Evolutionary conservation across 805 yeast species (phyloP), one percentile per base, ranked within the genome.

Genomic region (Starmerella potacharoeniae): DNA sequence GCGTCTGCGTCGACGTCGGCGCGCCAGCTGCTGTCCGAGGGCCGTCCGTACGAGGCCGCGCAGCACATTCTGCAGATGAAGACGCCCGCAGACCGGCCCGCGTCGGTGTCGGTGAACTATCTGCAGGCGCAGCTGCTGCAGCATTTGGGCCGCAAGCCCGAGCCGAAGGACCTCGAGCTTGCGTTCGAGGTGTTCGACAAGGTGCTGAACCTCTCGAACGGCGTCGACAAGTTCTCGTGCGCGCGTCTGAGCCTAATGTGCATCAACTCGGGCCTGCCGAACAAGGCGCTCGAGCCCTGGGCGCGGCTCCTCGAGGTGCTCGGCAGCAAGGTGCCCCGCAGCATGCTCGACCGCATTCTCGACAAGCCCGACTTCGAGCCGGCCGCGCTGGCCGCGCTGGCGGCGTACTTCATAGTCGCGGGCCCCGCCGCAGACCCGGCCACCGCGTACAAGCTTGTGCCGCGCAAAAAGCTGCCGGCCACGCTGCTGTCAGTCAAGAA

Each of bases 361-460:
- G 56, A 62, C 6, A 40, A 47, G 22, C 58, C 56, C 3, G 62
- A 59, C 40, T 65, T 63, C 52, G 55, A 60, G 31, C 64, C 66
- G 14, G 67, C 70, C 8, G 68, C 69, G 1, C 40, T 64, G 45
- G 61, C 69, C 6, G 71, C 71, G 6, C 60, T 68, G 28, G 65
- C 65, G 3, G 68, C 70, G 10, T 68, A 68, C 55, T 56, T 65
- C 47, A 54, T 55, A 28, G 51, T 54, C n/a, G 43, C 58, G 16
- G 64, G 63, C 46, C 52, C 58, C 11, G 45, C 54, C n/a, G 57
- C 63, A 9, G 65, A 64, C 17, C 54, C 66, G 14, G 61, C 52
- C 14, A 53, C 61, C 17, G 70, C 69, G 5, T 53, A 49, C 7
- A 58, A 63, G 43, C 62, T 68, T 2, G 68, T 68, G 2, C 69